Evolutionary conservation across 441 rosid genomes (phyloP), one percentile per base, ranked within the genome.

Genomic region (Populus hybrid): DNA sequence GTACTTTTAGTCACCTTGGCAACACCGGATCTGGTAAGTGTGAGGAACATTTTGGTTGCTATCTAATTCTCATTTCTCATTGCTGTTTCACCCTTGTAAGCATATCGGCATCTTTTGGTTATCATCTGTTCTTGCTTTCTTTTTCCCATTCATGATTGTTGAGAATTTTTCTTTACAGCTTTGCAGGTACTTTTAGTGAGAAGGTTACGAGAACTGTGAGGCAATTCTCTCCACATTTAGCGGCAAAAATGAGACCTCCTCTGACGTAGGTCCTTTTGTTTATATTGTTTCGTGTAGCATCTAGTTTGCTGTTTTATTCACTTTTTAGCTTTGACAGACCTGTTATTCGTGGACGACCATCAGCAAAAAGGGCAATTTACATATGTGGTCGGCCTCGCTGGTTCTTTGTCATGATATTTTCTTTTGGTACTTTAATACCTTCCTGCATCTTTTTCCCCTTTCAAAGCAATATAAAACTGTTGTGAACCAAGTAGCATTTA

Each of bases 241-340:
- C 99, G 53, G 98, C 97, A 40, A 96, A 93, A 87, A 89, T 96
- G 98, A 91, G 99, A 83, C 97, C 98, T 84, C 93, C 98, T 35
- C 92, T 86, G 75, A 89, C 95, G 98, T 95, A 84, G 79, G 88
- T 78, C 61, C 56, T 7, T 35, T 26, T 71, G 59, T 74, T n/a
- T 76, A 82, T 75, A 36, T 7, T 67, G 21, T 77, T 42, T 50
- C 71, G 16, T 74, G 12, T 73, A 77, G 74, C 42, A 24, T 78
- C 33, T 71, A 69, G 11, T n/a, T 81, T 59, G 36, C 40, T 74
- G 68, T 67, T 72, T 74, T 64, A 63, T 42, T 79, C 16, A 77
- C 75, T 63, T 33, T 64, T 80, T 81, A 40, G 64, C 64, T n/a
- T 84, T 86, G 65, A 71, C 92, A 95, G 99, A 16, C 98, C 98